Evolutionary conservation across 176 grass and related monocot genomes (phyloP).

Genomic region (Avena insularis): DNA sequence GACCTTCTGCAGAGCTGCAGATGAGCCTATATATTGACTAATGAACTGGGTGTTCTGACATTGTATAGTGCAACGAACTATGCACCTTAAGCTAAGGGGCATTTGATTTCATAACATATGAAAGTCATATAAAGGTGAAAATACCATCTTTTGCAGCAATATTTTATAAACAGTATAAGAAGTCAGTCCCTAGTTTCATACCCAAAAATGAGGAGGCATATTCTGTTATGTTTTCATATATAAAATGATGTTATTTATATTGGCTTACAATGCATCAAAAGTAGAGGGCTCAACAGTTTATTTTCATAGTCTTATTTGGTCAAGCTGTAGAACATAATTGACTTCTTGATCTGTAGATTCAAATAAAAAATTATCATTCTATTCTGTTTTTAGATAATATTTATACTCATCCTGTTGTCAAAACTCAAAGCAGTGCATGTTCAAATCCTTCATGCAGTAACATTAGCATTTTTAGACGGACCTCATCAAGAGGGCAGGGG

Average conservation of each 20-base stretch:
- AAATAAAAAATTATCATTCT: neutral
- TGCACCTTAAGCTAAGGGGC: neutral
- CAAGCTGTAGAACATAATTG: neutral
- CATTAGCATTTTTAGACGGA: too few relatives aligned
- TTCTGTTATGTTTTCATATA: conserved; percentile 13
- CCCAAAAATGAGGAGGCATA: neutral
- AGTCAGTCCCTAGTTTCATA: neutral
- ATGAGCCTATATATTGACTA: neutral
- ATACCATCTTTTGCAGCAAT: neutral
- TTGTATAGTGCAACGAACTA: neutral
- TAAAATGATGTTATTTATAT: neutral
- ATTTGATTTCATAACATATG: neutral
- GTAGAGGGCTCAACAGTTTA: neutral
- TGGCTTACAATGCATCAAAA: neutral
- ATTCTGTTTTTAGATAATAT: neutral
- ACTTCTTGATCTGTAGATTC: neutral
- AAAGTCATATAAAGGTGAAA: neutral
- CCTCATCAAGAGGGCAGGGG: too few relatives aligned
- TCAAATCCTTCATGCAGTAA: neutral
- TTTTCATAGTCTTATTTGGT: neutral
- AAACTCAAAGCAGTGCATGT: neutral
- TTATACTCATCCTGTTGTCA: neutral
- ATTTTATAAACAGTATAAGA: neutral
- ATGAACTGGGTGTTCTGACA: neutral
- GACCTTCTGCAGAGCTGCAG: neutral